Evolutionary conservation across 495 filamentous ascomycete genomes (phyloP), one percentile per base, ranked within the genome.

Genomic region (Evansstolkia leycettana): DNA sequence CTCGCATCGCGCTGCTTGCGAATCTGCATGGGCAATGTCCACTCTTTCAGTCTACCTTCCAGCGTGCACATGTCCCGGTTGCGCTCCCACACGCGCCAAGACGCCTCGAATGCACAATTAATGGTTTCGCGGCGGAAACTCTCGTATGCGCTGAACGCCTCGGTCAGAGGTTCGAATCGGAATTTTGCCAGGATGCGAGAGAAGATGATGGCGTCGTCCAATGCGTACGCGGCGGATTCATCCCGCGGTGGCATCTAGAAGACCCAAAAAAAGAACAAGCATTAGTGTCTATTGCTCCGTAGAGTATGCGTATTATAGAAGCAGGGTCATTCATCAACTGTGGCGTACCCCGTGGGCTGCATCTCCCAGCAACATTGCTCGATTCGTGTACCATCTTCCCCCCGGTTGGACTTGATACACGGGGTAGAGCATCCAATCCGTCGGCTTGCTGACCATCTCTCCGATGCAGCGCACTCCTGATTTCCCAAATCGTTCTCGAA

Each of bases 171-270:
- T 15, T 63, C 53, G 11, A 51, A 47, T 2, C 57, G 50, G 31
- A 60, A 48, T 23, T 43, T 51, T 19, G 45, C 48, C 8, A 78
- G 42, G 20, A 71, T 58, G 10, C 66, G 66, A 9, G 67, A 58
- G 42, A 78, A 66, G 8, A 79, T 52, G 26, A 78, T 71, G 3
- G 62, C 66, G 50, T 78, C 75, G 46, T 79, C 73, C 9, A 79
- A 62, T 2, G 74, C 73, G 38, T 76, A 69, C 10, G 73, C 69
- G 5, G 72, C 73, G 11, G 62, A 68, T 50, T 79, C 73, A 28
- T 75, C 73, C 16, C 73, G 69, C 3, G 73, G 75, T 1, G 74
- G 73, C 75, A 78, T 77, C 63, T 67, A 32, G 7, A 7, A n/a
- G 24, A 7, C n/a, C n/a, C n/a, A n/a, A n/a, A n/a, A 26, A 7